Percentiles rank a stretch among this genome's conserved stretches.
These are phyloP conservation scores for Ascochyta pisi DNA, from an alignment of 2,329 filamentous ascomycete genomes.

Conservation along the genomic window DNA sequence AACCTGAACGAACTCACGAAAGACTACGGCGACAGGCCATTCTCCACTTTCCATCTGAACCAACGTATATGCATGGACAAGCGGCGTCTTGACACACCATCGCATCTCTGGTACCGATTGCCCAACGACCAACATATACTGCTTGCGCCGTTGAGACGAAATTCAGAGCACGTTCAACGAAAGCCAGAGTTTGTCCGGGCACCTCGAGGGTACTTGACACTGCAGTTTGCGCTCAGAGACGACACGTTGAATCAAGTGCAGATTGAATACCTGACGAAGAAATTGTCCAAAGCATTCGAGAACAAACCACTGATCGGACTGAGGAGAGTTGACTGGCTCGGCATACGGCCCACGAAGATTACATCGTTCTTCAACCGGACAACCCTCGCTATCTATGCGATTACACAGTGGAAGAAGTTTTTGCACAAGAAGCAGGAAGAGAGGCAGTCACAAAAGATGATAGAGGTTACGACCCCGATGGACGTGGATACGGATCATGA, in stretches of 20 bases:
- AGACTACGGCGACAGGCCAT: slow-evolving; percentile 30
- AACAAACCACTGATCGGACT: slow-evolving; percentile 37
- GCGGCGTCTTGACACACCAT: slow-evolving; percentile 36
- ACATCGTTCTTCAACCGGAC: slow-evolving; percentile 35
- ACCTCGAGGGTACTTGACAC: slow-evolving; percentile 39
- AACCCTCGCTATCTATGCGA: slow-evolving; percentile 33
- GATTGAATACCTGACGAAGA: slow-evolving; percentile 39
- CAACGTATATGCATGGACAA: slow-evolving; percentile 35
- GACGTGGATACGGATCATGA: slow-evolving; percentile 6
- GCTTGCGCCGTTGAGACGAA: slow-evolving; percentile 36
- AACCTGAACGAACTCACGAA: slow-evolving; percentile 31
- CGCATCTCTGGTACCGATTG: slow-evolving; percentile 36
- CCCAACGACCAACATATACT: slow-evolving; percentile 41
- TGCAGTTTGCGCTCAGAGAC: slow-evolving; percentile 40
- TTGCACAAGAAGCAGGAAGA: slow-evolving; percentile 27
- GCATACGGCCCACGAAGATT: slow-evolving; percentile 32
- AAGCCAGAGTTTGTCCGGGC: slow-evolving; percentile 14
- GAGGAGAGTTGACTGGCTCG: slow-evolving; percentile 44
- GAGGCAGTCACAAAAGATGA: slow-evolving; percentile 6
- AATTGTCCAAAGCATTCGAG: slow-evolving; percentile 37
- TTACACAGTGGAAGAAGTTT: slow-evolving; percentile 41
- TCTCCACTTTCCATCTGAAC: slow-evolving; percentile 41
- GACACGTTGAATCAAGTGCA: slow-evolving; percentile 35
- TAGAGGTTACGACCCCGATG: neutral
- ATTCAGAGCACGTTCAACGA: slow-evolving; percentile 12